Conservation (phyloP, 441 rosid species). For the Cnidoscolus chayamansa region DNA sequence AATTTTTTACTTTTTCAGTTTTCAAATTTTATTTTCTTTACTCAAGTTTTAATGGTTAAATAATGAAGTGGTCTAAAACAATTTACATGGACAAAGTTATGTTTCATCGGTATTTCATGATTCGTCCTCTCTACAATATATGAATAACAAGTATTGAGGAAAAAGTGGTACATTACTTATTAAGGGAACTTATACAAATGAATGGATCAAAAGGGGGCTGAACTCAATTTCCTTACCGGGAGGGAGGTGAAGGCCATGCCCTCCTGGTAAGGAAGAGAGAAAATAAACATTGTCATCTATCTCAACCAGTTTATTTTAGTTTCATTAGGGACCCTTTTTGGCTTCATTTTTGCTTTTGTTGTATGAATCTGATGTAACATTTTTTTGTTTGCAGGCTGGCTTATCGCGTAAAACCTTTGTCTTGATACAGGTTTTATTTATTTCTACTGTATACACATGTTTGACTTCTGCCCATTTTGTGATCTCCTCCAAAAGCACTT, state of each 20-base stretch:
- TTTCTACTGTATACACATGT: background rate
- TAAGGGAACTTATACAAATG: too few species aligned
- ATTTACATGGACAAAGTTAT: background rate
- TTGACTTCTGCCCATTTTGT: background rate
- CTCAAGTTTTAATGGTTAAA: background rate
- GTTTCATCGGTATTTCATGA: background rate
- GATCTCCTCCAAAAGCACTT: background rate
- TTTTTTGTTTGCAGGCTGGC: constrained; percentile 64
- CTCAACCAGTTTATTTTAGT: background rate
- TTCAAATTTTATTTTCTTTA: background rate
- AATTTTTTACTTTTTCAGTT: background rate
- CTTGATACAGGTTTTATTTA: constrained; percentile 77
- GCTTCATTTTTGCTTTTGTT: background rate
- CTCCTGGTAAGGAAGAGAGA: too few species aligned
- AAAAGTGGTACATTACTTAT: background rate
- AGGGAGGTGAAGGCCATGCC: too few species aligned
- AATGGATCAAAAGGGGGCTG: too few species aligned
- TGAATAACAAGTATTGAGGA: background rate
- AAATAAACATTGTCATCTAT: too few species aligned
- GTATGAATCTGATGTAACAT: constrained; percentile 15
- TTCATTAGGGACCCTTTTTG: background rate
- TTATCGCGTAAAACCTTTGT: constrained; percentile 71
- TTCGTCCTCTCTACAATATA: background rate
- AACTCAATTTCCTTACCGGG: too few species aligned
- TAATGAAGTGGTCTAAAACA: background rate